Conservation (phyloP, 805 yeast species). For the Starmerella etchellsii region DNA sequence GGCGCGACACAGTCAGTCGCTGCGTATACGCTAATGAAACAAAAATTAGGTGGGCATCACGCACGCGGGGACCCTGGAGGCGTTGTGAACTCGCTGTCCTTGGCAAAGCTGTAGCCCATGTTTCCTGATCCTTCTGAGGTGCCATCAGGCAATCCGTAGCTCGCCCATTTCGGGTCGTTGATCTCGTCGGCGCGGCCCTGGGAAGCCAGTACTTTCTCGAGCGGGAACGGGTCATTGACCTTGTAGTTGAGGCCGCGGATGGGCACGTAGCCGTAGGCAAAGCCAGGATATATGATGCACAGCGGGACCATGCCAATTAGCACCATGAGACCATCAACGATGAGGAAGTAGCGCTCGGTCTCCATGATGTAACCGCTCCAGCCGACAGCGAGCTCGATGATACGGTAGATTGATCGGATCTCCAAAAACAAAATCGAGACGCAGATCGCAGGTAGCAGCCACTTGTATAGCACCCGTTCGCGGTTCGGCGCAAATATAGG, state of each 20-base stretch:
- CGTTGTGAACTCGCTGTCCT: too few relatives aligned
- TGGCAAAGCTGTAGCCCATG: too few relatives aligned
- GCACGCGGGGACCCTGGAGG: too few relatives aligned
- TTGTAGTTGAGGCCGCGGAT: slow-evolving; percentile 20
- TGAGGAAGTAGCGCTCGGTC: slow-evolving; percentile 46
- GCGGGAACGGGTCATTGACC: neutral
- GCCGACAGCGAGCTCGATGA: slow-evolving; percentile 59
- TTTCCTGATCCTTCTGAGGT: too few relatives aligned
- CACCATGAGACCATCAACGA: slow-evolving; percentile 53
- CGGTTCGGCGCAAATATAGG: slow-evolving; percentile 16
- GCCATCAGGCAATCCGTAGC: too few relatives aligned
- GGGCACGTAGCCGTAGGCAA: slow-evolving; percentile 34
- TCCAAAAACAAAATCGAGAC: slow-evolving; percentile 41
- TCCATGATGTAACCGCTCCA: slow-evolving; percentile 55
- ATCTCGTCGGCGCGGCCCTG: too few relatives aligned
- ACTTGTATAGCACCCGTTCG: slow-evolving; percentile 17
- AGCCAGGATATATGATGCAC: slow-evolving; percentile 52
- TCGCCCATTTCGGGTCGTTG: too few relatives aligned
- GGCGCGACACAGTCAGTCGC: too few relatives aligned
- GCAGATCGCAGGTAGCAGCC: slow-evolving; percentile 20
- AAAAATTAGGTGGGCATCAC: too few relatives aligned
- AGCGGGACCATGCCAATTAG: slow-evolving; percentile 35
- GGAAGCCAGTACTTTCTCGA: too few relatives aligned
- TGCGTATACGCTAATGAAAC: too few relatives aligned
- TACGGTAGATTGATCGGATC: slow-evolving; percentile 59